Conservation (phyloP, 2,329 filamentous ascomycete genomes). For the Fusarium nurragi region DNA sequence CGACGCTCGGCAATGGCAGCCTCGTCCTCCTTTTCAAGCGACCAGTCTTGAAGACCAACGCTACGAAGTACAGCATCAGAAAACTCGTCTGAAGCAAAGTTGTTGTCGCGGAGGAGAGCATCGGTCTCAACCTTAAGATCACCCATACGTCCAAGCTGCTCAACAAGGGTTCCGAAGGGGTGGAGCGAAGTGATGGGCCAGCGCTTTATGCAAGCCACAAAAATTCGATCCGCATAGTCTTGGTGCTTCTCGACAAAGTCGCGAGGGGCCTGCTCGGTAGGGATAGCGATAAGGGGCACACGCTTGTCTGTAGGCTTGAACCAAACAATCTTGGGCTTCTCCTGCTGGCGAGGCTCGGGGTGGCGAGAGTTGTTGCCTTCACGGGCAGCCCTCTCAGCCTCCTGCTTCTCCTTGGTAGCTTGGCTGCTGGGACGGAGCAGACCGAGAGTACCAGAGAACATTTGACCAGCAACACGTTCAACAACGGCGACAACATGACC, state of each 20-base stretch:
- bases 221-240: slow-evolving; percentile 96
- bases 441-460: slow-evolving; percentile 97
- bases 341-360: slow-evolving; percentile 82
- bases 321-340: slow-evolving; percentile 99
- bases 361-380: slow-evolving; percentile 78
- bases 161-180: slow-evolving; percentile 96
- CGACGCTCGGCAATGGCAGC: slow-evolving; percentile 76
- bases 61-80: slow-evolving; percentile 95
- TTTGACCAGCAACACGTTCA: slow-evolving; percentile 95
- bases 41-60: slow-evolving; percentile 92
- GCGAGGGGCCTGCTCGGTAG: slow-evolving; percentile 94
- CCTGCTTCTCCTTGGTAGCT: slow-evolving; percentile 99
- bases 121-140: slow-evolving; percentile 98
- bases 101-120: slow-evolving; percentile 96
- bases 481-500: slow-evolving; percentile 97
- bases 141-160: slow-evolving; percentile 96
- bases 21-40: slow-evolving; percentile 83
- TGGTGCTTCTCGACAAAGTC: slow-evolving; percentile 99
- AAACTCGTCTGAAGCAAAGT: slow-evolving; percentile 97
- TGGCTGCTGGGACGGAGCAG: slow-evolving; percentile 95
- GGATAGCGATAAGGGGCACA: slow-evolving; percentile 96
- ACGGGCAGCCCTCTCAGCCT: slow-evolving; percentile 91
- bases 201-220: slow-evolving; percentile 98
- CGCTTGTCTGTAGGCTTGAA: slow-evolving; percentile 99
- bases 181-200: slow-evolving; percentile 99